Conservation (phyloP, 441 rosid genomes). For the Gossypium laxum region DNA sequence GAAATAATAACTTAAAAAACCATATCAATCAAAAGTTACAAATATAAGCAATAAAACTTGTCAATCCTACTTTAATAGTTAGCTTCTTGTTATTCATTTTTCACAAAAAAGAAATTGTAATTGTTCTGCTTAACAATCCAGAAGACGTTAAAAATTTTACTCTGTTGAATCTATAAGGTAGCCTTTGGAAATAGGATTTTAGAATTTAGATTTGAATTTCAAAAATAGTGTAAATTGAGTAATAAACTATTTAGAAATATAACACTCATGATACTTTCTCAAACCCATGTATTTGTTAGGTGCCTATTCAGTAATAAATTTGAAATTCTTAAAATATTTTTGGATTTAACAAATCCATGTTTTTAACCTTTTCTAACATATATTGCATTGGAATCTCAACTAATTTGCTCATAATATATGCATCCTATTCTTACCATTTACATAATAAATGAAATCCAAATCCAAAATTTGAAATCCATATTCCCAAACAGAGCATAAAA, state of each 20-base stretch:
- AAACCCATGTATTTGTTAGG: neutral
- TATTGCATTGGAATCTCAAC: neutral
- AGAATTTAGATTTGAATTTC: neutral
- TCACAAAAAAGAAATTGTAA: neutral
- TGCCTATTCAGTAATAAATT: neutral
- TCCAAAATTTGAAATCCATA: neutral
- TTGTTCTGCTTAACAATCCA: neutral
- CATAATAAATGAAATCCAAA: neutral
- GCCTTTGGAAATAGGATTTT: neutral
- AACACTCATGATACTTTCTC: neutral
- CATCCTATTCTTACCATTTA: neutral
- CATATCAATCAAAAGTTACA: neutral
- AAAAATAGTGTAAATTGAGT: too few relatives aligned
- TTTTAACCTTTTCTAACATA: neutral
- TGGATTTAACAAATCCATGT: neutral
- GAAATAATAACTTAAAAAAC: constrained; percentile 1
- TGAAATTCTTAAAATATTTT: neutral
- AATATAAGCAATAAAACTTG: neutral
- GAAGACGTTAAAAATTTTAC: constrained; percentile 1
- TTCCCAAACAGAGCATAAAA: neutral
- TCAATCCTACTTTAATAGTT: neutral
- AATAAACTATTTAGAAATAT: neutral
- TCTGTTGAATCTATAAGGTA: neutral
- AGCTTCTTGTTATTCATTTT: neutral
- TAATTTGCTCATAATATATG: neutral